phyloP scores from a whole-genome alignment of 768 basidiomycete species.

The Boletus rex-veris region DNA sequence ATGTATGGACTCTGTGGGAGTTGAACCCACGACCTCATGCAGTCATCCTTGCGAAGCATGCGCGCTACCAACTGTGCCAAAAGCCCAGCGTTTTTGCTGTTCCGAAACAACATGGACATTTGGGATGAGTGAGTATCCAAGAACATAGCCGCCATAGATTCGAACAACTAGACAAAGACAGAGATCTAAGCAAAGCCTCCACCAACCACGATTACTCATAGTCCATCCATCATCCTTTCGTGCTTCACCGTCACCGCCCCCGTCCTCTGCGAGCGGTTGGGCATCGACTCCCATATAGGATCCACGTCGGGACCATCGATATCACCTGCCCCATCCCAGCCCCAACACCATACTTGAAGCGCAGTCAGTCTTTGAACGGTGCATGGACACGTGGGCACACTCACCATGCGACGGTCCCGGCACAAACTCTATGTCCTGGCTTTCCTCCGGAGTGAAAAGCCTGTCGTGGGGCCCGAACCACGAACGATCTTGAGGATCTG shows the following conservation, averaged over 20 bases:
- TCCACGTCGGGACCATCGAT: slow-evolving; percentile 97
- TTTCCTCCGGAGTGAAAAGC: slow-evolving; percentile 87
- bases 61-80: slow-evolving; percentile 48
- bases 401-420: slow-evolving; percentile 84
- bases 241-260: slow-evolving; percentile 73
- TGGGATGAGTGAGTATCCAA: not conserved
- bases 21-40: slow-evolving; percentile 35
- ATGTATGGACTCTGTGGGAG: slow-evolving; percentile 33
- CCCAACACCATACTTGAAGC: slow-evolving; percentile 94
- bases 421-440: slow-evolving; percentile 67
- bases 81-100: slow-evolving; percentile 31
- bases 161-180: not conserved
- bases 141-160: not conserved
- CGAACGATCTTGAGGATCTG: slow-evolving; percentile 94
- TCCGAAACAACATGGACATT: not conserved
- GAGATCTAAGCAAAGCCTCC: slow-evolving; percentile 14
- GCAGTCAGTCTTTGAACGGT: not conserved
- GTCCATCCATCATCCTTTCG: slow-evolving; percentile 41
- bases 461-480: slow-evolving; percentile 99
- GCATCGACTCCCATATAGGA: slow-evolving; percentile 91
- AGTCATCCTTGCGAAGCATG: slow-evolving; percentile 29
- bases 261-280: slow-evolving; percentile 53
- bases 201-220: slow-evolving; percentile 12
- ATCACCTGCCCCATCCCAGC: slow-evolving; percentile 98
- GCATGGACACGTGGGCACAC: not conserved